phyloP scores from a whole-genome alignment of 805 yeast species.

The Saccharomyces mikatae region DNA sequence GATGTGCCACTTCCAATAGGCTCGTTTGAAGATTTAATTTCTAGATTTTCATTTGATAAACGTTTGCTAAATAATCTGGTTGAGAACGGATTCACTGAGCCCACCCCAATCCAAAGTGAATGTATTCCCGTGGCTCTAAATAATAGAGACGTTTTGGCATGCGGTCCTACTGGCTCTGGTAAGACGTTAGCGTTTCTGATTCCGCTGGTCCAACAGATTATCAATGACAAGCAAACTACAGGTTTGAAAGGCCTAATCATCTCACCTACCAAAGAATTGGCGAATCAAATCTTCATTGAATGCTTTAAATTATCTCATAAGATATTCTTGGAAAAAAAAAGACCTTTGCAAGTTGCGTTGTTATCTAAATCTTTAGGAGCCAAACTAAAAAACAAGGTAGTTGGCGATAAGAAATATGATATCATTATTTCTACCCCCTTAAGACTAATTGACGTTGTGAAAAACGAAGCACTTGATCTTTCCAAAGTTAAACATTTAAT shows the following conservation, averaged over 20 bases:
- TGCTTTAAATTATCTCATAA: conserved; percentile 45
- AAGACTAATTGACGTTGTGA: conserved; percentile 72
- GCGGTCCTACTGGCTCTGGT: conserved; percentile 99
- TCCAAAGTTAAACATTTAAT: conserved; percentile 63
- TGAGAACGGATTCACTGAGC: conserved; percentile 65
- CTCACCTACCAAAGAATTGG: conserved; percentile 92
- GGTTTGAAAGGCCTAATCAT: conserved; percentile 71
- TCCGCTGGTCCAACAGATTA: conserved; percentile 52
- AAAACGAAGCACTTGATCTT: conserved; percentile 52
- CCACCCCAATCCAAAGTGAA: conserved; percentile 91
- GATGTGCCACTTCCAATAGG: conserved; percentile 90
- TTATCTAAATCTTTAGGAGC: conserved; percentile 65
- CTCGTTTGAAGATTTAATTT: conserved; percentile 71
- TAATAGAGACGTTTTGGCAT: conserved; percentile 73
- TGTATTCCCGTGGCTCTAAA: conserved; percentile 68
- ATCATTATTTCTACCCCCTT: conserved; percentile 82
- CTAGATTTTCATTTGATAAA: conserved; percentile 58
- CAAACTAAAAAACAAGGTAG: conserved; percentile 54
- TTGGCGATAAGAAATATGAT: conserved; percentile 60
- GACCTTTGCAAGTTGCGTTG: conserved; percentile 48
- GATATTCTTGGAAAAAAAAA: conserved; percentile 38
- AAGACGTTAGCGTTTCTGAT: conserved; percentile 85
- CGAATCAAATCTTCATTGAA: conserved; percentile 73
- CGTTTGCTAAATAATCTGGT: conserved; percentile 50
- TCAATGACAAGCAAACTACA: conserved; percentile 19